Base-by-base conservation (phyloP, 345 rosid genomes). In the Clausena lansium region DNA sequence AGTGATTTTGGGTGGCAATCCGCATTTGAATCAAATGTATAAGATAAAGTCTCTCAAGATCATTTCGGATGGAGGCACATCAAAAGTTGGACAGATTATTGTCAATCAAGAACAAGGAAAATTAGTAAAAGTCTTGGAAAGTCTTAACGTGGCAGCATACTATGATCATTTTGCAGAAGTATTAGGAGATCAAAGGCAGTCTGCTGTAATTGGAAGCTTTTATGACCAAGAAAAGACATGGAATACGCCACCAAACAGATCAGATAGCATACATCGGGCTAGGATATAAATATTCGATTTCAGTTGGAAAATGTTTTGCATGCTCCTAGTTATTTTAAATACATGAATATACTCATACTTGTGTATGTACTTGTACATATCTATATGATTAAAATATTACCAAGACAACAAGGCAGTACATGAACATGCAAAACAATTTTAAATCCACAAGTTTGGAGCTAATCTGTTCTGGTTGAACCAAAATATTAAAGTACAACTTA, bases 131-230 rank as follows among this genome's bases (percentile, higher is more conserved):
- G 67, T 91, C 73, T 75, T 95, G 82, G 85, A 90, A 76, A 71
- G 60, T 36, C 50, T 82, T 92, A 78, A 79, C 83, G 92, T 38
- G 81, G 89, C 41, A 79, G 69, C 24, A 71, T 81, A 62, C 50
- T 79, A 84, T 35, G 65, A 67, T 22, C 67, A 57, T 60, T 79
- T 83, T 24, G 36, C 76, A 0, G 38, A 59, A 24, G 50, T 41
- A 10, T 54, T 83, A 39, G 47, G 79, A 28, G 68, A 67, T 38
- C 38, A 83, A 67, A 83, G 72, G 59, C 99, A 90, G 73, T 90
- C 92, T 67, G 96, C 97, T 35, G 87, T 85, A 13, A 62, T 91
- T 67, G 97, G 89, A 81, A 91, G 95, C 85, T 92, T 86, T 81
- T 81, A 82, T 79, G 92, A 90, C 79, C 97, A 93, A 73, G 83